These are phyloP conservation scores for Xerophyta viscosa DNA, from an alignment of 106 monocot genomes.

Conservation along the genomic window DNA sequence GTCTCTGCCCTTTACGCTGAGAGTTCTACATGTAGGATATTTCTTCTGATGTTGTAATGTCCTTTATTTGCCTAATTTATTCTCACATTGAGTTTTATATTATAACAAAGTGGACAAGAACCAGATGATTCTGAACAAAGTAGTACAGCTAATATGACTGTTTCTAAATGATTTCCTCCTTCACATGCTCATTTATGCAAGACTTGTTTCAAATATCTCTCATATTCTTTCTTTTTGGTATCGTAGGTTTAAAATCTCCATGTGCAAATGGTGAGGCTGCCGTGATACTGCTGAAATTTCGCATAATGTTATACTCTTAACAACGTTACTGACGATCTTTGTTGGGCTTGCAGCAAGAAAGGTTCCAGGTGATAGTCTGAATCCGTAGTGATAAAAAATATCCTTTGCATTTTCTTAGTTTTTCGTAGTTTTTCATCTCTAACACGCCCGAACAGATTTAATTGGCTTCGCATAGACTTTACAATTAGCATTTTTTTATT, in stretches of 20 bases:
- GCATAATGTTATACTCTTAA: background rate
- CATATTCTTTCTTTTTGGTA: background rate
- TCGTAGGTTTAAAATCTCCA: constrained; percentile 10
- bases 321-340: background rate
- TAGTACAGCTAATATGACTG: constrained; percentile 8
- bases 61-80: background rate
- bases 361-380: constrained; percentile 13
- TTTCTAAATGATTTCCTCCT: constrained; percentile 2
- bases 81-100: background rate
- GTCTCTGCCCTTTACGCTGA: too few relatives aligned
- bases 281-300: background rate
- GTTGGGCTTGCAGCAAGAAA: constrained; percentile 8
- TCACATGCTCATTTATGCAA: background rate
- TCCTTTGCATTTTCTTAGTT: constrained; percentile 2
- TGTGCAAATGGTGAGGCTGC: constrained; percentile 5
- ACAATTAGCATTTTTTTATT: too few relatives aligned
- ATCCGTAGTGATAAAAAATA: constrained; percentile 5
- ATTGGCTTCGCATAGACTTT: too few relatives aligned
- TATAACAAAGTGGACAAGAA: constrained; percentile 7
- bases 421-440: too few relatives aligned
- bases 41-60: background rate
- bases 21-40: too few relatives aligned
- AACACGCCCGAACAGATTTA: too few relatives aligned
- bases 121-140: background rate
- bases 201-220: background rate